Evolutionary conservation across 331 rosid species (phyloP).

Genomic region (Acacia concinna): DNA sequence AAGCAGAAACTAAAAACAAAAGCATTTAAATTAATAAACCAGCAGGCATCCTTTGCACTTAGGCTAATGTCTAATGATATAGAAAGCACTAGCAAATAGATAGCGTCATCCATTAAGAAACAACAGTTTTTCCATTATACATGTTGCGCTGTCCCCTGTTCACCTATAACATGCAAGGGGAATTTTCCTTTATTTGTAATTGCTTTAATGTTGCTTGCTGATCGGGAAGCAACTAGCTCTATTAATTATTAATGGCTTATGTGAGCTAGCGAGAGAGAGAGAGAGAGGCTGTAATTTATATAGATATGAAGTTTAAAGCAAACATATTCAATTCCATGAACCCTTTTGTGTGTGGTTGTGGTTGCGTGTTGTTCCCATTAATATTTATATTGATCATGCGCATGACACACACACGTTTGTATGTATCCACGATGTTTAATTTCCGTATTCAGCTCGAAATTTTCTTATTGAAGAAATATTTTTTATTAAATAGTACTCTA

Average conservation of each 20-base stretch:
- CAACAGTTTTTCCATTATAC: background rate
- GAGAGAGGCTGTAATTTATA: background rate
- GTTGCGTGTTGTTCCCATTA: background rate
- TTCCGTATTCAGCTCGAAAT: background rate
- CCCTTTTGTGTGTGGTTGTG: background rate
- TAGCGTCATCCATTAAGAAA: background rate
- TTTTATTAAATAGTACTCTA: background rate
- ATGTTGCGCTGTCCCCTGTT: background rate
- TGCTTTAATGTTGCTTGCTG: constrained; percentile 53
- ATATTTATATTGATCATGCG: background rate
- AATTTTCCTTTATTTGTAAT: background rate
- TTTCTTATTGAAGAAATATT: too few relatives aligned
- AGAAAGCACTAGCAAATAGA: constrained; percentile 40
- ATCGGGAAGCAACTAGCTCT: constrained; percentile 44
- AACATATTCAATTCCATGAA: background rate
- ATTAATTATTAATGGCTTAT: background rate
- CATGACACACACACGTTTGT: background rate
- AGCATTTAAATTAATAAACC: background rate
- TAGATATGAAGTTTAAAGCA: background rate
- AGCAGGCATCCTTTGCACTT: constrained; percentile 15
- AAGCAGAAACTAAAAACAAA: constrained; percentile 14
- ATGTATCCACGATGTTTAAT: background rate
- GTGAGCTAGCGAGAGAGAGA: background rate
- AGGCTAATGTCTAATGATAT: constrained; percentile 34
- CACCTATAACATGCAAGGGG: background rate